Base-by-base conservation (phyloP, 1,284 basidiomycete species). In the Malassezia dermatis region DNA sequence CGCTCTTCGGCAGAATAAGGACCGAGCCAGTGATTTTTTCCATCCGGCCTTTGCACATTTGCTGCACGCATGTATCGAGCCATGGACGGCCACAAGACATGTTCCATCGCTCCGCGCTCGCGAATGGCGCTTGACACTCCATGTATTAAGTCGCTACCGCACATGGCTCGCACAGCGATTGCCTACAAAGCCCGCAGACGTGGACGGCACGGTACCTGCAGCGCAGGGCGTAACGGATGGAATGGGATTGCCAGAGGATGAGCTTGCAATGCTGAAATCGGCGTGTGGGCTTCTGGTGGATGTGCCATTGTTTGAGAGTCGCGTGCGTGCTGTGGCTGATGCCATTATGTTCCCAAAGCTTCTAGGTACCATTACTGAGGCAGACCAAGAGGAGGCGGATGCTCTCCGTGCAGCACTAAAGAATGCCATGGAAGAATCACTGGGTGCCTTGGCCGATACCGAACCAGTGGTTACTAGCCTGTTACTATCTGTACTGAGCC, bases 401-500 rank as follows among this genome's bases (percentile, higher is more conserved):
- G 13, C 40, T 15, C 21, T 39, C 19, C 23, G 19, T 17, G 35
- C 21, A 8, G 44, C 28, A 2, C 12, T 39, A 3, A 21, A 40
- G 10, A 17, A 37, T 27, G 56, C 46, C 31, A 42, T 60, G 21
- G 43, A 37, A 0, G 60, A 58, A 23, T 56, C 61, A 13, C 35
- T 67, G 4, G 45, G 45, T 1, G 24, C n/a, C 4, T 23, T 27
- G 13, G 30, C 15, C 15, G n/a, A 19, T 3, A 31, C 62, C 0
- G 24, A 40, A 12, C 42, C 46, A 0, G 35, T 27, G 1, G 52
- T 64, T 6, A 57, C 55, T 1, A 26, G 49, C 0, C 23, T 43
- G 1, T 50, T 60, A 4, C 53, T 54, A 12, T 69, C 77, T 4
- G 83, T 91, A 52, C 77, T 96, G 21, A 82, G 82, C 6, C 81